Percentiles rank a stretch among this genome's conserved stretches.
phyloP scores from a whole-genome alignment of 331 rosid genomes.

The Rosa hybrid region DNA sequence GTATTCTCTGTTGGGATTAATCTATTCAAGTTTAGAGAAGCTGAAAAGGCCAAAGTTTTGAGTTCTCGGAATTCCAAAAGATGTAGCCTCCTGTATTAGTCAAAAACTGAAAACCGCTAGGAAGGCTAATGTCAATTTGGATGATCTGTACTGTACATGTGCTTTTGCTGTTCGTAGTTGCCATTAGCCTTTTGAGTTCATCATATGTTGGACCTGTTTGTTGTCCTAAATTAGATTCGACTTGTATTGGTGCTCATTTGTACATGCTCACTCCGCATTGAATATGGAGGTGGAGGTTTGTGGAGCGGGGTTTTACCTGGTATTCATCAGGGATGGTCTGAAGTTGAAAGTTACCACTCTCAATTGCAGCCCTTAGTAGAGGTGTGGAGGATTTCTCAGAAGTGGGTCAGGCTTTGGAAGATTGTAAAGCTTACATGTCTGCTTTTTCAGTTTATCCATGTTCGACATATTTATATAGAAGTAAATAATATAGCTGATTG shows the following conservation, averaged over 20 bases:
- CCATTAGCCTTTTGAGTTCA: neutral
- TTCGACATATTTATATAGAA: no score
- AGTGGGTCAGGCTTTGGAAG: no score
- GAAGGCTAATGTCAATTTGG: neutral
- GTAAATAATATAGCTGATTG: no score
- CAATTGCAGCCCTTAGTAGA: no score
- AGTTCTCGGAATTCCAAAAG: neutral
- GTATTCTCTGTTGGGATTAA: slow-evolving; percentile 50
- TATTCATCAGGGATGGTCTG: no score
- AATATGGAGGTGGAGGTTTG: no score
- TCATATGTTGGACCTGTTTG: neutral
- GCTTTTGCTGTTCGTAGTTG: neutral
- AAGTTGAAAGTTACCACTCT: no score
- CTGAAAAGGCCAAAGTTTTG: slow-evolving; percentile 47
- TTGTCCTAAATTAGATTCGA: neutral
- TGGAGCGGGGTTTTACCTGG: no score
- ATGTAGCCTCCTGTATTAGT: neutral
- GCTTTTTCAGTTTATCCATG: no score
- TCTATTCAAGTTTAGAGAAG: slow-evolving; percentile 62
- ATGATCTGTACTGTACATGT: neutral
- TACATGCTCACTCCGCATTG: no score
- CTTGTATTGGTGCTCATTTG: neutral
- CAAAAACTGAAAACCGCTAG: neutral
- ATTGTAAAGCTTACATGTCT: no score
- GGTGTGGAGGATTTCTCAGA: no score